phyloP scores from a whole-genome alignment of 345 rosid species.

The rapeseed (Brassica napus) region Da-Ae NC_063451.1:38515501-38516000 shows the following conservation, averaged over 20 bases:
- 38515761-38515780: constrained; percentile 25
- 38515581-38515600: background rate
- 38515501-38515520: background rate
- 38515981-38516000: too few species aligned
- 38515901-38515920: background rate
- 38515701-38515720: constrained; percentile 24
- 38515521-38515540: background rate
- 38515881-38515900: background rate
- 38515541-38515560: background rate
- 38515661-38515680: constrained; percentile 35
- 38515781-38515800: constrained; percentile 25
- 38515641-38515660: constrained; percentile 33
- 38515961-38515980: too few species aligned
- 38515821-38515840: background rate
- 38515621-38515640: constrained; percentile 2
- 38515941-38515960: too few species aligned
- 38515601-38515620: constrained; percentile 22
- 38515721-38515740: constrained; percentile 18
- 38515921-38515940: background rate
- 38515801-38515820: constrained; percentile 14
- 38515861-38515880: background rate
- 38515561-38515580: background rate
- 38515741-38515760: constrained; percentile 26
- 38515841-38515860: constrained; percentile 1
- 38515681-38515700: constrained; percentile 16